Percentiles rank a stretch among this genome's conserved stretches.
Evolutionary conservation across 441 rosid species (phyloP).

Genomic region (Lepidium campestre): DNA sequence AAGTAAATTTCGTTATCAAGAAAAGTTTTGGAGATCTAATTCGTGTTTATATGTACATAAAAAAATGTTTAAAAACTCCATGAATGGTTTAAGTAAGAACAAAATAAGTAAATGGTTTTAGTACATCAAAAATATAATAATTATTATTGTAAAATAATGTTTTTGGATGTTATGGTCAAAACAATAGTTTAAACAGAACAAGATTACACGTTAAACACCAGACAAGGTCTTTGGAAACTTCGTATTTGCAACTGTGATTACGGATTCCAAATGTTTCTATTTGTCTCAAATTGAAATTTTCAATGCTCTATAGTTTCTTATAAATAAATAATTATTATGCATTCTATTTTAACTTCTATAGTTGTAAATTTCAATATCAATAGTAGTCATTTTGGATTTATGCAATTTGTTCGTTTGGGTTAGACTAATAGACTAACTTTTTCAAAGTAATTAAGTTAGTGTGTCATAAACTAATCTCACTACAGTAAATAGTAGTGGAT

Average conservation of each 20-base stretch:
- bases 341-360: background rate
- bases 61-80: background rate
- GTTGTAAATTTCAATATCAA: background rate
- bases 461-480: constrained; percentile 1
- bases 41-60: background rate
- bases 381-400: background rate
- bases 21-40: background rate
- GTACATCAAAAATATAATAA: background rate
- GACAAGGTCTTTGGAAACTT: constrained; percentile 30
- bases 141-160: background rate
- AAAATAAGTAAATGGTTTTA: background rate
- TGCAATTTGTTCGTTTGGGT: background rate
- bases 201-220: constrained; percentile 19
- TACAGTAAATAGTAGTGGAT: constrained; percentile 15
- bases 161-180: constrained; percentile 21
- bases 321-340: background rate
- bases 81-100: background rate
- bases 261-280: constrained; percentile 31
- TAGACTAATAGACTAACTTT: background rate
- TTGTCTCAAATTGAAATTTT: constrained; percentile 8
- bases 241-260: constrained; percentile 37
- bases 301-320: background rate
- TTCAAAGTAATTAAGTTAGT: background rate
- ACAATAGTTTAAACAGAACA: constrained; percentile 17
- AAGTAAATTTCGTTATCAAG: background rate